Evolutionary conservation across 2,329 filamentous ascomycete species (phyloP).

Genomic region (Apiospora malaysiana): DNA sequence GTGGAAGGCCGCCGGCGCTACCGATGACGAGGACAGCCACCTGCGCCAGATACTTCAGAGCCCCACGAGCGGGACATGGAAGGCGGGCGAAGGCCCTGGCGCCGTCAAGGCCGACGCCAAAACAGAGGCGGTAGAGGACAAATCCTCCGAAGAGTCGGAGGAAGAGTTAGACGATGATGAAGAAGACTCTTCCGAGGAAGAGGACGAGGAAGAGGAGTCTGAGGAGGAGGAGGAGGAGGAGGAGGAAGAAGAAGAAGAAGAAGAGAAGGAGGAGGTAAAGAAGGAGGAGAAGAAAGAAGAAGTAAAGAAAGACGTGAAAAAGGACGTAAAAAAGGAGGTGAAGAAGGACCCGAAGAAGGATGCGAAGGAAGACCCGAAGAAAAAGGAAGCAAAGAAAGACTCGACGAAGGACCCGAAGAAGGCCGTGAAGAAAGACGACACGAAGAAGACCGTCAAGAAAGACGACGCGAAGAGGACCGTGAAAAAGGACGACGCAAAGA

Average conservation of each 20-base stretch:
- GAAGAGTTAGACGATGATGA: slow-evolving; percentile 37
- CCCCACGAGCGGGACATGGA: slow-evolving; percentile 50
- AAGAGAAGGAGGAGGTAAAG: slow-evolving; percentile 31
- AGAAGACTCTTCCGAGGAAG: slow-evolving; percentile 33
- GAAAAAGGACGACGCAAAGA: slow-evolving; percentile 23
- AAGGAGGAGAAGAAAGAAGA: slow-evolving; percentile 23
- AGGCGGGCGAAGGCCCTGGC: slow-evolving; percentile 34
- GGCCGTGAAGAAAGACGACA: slow-evolving; percentile 4
- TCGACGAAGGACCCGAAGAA: no score
- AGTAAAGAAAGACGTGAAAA: no score
- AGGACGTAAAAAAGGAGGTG: neutral
- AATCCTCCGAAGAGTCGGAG: slow-evolving; percentile 33
- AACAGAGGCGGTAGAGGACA: slow-evolving; percentile 42
- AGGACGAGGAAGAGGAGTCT: slow-evolving; percentile 27
- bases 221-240: slow-evolving; percentile 28
- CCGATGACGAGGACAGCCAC: slow-evolving; percentile 28
- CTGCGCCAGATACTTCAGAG: slow-evolving; percentile 47
- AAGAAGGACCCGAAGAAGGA: slow-evolving; percentile 27
- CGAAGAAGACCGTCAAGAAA: slow-evolving; percentile 24
- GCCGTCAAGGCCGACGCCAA: slow-evolving; percentile 47
- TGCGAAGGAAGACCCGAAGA: slow-evolving; percentile 29
- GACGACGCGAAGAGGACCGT: slow-evolving; percentile 30
- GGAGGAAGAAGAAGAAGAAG: slow-evolving; percentile 19
- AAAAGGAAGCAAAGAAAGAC: slow-evolving; percentile 24
- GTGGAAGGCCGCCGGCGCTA: slow-evolving; percentile 42